Base-by-base conservation (phyloP, 192 early-diverging fungal genomes). In the Gryganskiella cystojenkinii region DNA sequence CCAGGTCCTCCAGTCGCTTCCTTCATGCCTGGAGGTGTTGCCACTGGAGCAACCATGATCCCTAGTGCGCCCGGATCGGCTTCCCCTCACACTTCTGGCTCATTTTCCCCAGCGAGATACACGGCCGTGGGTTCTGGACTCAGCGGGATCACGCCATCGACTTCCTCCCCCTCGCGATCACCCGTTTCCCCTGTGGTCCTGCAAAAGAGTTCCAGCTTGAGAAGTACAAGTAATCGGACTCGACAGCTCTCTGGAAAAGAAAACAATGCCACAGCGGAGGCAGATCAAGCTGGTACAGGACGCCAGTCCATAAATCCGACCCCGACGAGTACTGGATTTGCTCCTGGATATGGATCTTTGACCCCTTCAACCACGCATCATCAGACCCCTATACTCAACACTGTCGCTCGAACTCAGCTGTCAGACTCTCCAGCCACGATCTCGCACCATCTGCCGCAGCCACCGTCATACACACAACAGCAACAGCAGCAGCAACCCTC, bases 191-290 rank as follows among this genome's bases (percentile, higher is more conserved):
- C 57, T 14, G 57, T 59, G 5, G 33, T 59, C 8, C 24, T 59
- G 42, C 57, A 59, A 45, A 59, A 59, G 57, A 45, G 43, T 8
- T 59, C 57, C 14, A 59, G 57, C 28, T 40, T 59, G 11, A 19
- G 57, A 22, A 35, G 31, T 24, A 59, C 52, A 11, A 54, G 11
- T 7, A 31, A 20, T 40, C 30, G 30, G 11, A 30, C 31, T 44
- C 24, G 31, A 11, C 57, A 59, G 25, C 20, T n/a, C 40, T 34
- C 35, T 9, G 33, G 57, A 40, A 5, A 13, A 44, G 42, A 20
- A 44, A 30, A 9, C 35, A 44, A 17, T 13, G 37, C 7, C 37
- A 13, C 37, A 9, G 37, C 37, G 13, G 37, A 40, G 37, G 13
- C 5, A 9, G 37, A 40, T 40, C 37, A 40, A 40, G 37, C 7